These are phyloP conservation scores for Dacryopinax primogenitus DNA, from an alignment of 768 basidiomycete genomes.

Conservation along the genomic window DNA sequence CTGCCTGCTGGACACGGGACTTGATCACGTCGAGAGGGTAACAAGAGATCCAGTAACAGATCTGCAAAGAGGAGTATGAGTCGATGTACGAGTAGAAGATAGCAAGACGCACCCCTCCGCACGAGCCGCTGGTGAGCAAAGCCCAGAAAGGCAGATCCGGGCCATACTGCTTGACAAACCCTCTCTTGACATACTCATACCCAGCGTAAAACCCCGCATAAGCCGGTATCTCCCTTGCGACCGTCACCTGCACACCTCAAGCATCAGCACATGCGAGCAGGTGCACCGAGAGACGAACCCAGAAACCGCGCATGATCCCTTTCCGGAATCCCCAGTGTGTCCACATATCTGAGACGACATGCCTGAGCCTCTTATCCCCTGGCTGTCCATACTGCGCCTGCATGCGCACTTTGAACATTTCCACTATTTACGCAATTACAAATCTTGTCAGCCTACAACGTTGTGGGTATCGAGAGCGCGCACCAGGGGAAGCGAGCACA, in stretches of 20 bases:
- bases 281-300: constrained; percentile 43
- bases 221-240: constrained; percentile 87
- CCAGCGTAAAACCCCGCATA: constrained; percentile 75
- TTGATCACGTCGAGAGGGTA: constrained; percentile 91
- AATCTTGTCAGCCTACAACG: not conserved
- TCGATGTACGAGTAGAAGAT: constrained; percentile 12
- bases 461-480: constrained; percentile 13
- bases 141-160: constrained; percentile 71
- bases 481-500: constrained; percentile 79
- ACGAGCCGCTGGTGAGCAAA: constrained; percentile 66
- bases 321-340: constrained; percentile 66
- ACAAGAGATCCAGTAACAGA: constrained; percentile 87
- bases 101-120: constrained; percentile 52
- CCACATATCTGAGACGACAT: constrained; percentile 74
- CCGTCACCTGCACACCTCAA: constrained; percentile 49
- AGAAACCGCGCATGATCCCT: constrained; percentile 94
- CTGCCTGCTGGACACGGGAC: constrained; percentile 72
- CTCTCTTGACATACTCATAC: constrained; percentile 80
- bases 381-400: constrained; percentile 83
- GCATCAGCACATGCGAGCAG: not conserved
- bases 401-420: constrained; percentile 99
- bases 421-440: constrained; percentile 40
- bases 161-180: constrained; percentile 52
- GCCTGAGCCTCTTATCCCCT: constrained; percentile 62
- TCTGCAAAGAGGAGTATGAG: constrained; percentile 31